phyloP scores from a whole-genome alignment of 2,329 filamentous ascomycete genomes.

The Ascochyta rabiei region DNA sequence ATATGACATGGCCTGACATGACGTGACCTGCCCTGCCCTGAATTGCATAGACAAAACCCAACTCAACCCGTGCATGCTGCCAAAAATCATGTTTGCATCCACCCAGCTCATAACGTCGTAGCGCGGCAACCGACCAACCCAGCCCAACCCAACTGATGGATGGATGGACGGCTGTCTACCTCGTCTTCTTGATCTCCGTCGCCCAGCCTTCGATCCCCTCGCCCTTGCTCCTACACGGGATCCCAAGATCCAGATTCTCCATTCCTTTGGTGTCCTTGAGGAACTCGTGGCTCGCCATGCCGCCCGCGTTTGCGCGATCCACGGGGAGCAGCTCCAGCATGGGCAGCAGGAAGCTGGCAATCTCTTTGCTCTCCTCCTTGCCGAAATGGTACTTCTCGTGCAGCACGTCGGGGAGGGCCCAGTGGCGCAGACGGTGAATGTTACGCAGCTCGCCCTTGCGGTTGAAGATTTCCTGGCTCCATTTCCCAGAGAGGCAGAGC shows the following conservation, averaged over 20 bases:
- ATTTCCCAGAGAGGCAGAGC: conserved; percentile 89
- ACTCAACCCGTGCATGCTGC: no score
- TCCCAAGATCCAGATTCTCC: conserved; percentile 75
- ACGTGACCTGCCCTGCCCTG: no score
- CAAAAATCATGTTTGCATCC: not conserved
- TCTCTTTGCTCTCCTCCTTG: conserved; percentile 77
- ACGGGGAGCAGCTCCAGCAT: conserved; percentile 91
- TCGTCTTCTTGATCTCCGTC: conserved; percentile 74
- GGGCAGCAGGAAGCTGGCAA: conserved; percentile 82
- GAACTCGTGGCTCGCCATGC: conserved; percentile 87
- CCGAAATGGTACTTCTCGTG: conserved; percentile 97
- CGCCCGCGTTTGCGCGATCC: conserved; percentile 90
- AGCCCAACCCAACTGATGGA: no score
- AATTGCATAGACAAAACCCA: no score
- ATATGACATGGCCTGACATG: no score
- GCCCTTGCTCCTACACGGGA: conserved; percentile 80
- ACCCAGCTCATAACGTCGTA: not conserved
- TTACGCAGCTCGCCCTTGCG: conserved; percentile 96
- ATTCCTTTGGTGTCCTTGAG: conserved; percentile 87
- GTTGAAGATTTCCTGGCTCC: conserved; percentile 99
- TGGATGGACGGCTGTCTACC: conserved; percentile 24
- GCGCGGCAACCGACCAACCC: not conserved
- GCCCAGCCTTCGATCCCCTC: conserved; percentile 96
- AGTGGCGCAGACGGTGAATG: conserved; percentile 94
- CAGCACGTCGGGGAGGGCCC: conserved; percentile 91